These are phyloP conservation scores for Leccinum pellstonianum DNA, from an alignment of 768 basidiomycete genomes.

Conservation along the genomic window DNA sequence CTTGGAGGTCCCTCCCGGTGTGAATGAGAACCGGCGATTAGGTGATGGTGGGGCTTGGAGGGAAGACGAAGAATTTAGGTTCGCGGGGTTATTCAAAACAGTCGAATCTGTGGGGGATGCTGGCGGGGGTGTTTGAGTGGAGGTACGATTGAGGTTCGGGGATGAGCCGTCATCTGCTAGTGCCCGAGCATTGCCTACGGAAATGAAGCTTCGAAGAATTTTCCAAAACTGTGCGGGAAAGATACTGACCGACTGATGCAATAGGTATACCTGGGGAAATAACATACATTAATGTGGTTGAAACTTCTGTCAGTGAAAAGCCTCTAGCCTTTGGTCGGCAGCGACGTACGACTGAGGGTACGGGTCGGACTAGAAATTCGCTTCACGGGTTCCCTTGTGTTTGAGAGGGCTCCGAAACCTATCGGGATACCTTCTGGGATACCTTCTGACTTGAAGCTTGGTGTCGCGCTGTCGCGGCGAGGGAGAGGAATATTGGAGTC, in stretches of 20 bases:
- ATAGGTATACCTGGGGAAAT: slow-evolving; percentile 65
- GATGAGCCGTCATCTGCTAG: slow-evolving; percentile 70
- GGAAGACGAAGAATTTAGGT: slow-evolving; percentile 36
- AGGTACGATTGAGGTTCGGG: slow-evolving; percentile 33
- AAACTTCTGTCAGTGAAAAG: slow-evolving; percentile 20
- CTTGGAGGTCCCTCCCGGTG: slow-evolving; percentile 80
- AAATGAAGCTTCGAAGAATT: slow-evolving; percentile 19
- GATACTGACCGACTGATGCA: slow-evolving; percentile 67
- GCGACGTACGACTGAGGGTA: slow-evolving; percentile 71
- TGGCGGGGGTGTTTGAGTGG: slow-evolving; percentile 31
- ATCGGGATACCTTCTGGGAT: slow-evolving; percentile 77
- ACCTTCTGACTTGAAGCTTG: slow-evolving; percentile 43
- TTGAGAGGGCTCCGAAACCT: slow-evolving; percentile 44
- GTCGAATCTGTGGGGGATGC: slow-evolving; percentile 38
- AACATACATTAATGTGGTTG: slow-evolving; percentile 24
- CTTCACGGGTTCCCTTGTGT: slow-evolving; percentile 42
- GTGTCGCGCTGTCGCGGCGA: slow-evolving; percentile 45
- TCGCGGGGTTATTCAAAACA: slow-evolving; percentile 22
- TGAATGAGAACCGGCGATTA: slow-evolving; percentile 58
- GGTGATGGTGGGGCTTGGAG: slow-evolving; percentile 48
- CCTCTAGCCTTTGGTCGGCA: slow-evolving; percentile 19
- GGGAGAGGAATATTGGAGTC: slow-evolving; percentile 76
- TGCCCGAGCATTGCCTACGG: slow-evolving; percentile 77
- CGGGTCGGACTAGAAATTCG: slow-evolving; percentile 71
- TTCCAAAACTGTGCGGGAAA: not conserved